Evolutionary conservation across 352 stramenopile species (phyloP).

Genomic region (Phytophthora pini): DNA sequence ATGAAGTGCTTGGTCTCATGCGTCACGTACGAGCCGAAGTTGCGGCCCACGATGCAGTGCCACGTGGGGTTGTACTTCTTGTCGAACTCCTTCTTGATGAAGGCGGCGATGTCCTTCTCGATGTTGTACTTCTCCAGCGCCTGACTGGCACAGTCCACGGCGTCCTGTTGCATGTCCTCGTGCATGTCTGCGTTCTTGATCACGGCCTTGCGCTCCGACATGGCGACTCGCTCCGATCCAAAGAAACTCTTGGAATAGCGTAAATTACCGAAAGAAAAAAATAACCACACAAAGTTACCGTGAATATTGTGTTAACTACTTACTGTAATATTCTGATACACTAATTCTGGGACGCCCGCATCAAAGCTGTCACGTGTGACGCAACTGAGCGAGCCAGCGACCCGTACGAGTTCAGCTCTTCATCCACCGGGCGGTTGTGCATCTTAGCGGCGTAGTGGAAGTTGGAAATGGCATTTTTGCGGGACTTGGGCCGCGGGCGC

Average conservation of each 20-base stretch:
- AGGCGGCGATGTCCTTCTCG: slow-evolving; percentile 96
- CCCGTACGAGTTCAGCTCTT: slow-evolving; percentile 59
- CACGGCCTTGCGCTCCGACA: slow-evolving; percentile 97
- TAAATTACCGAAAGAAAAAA: slow-evolving; percentile 12
- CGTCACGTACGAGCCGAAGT: slow-evolving; percentile 95
- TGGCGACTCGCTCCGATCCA: slow-evolving; percentile 31
- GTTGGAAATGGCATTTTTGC: slow-evolving; percentile 48
- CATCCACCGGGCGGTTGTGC: slow-evolving; percentile 60
- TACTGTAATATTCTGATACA: background rate
- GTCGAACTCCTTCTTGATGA: slow-evolving; percentile 95
- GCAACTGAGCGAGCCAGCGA: slow-evolving; percentile 66
- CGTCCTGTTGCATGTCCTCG: slow-evolving; percentile 99
- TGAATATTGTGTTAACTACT: background rate
- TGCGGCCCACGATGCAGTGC: slow-evolving; percentile 95
- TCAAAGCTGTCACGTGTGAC: slow-evolving; percentile 65
- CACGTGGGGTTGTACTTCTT: slow-evolving; percentile 94
- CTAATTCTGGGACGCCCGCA: slow-evolving; percentile 45
- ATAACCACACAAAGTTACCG: background rate
- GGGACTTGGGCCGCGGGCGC: slow-evolving; percentile 37
- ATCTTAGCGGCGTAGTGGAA: slow-evolving; percentile 59
- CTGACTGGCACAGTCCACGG: slow-evolving; percentile 98
- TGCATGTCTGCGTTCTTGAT: slow-evolving; percentile 99
- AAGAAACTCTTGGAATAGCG: slow-evolving; percentile 28
- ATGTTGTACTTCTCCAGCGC: slow-evolving; percentile 99
- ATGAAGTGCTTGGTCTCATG: slow-evolving; percentile 96